Evolutionary conservation across 192 early-diverging fungal genomes (phyloP), one percentile per base, ranked within the genome.

Genomic region (Entrophospora sp.): DNA sequence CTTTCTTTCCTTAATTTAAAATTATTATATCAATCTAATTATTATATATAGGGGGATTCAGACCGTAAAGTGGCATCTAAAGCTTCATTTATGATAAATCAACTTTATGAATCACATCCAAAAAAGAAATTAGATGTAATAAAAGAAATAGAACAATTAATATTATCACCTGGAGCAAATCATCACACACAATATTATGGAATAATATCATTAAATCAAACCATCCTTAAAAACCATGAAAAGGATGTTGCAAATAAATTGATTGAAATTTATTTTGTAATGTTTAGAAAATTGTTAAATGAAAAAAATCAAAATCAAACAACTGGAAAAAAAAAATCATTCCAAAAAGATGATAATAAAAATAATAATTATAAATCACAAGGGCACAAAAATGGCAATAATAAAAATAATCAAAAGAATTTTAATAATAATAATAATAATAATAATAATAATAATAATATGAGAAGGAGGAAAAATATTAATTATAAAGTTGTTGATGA

Each of bases 101-200:
- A 89, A 68, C 73, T 97, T 63, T 80, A 96, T 43, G 69, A 78
- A 38, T 71, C 67, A 2, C 83, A 89, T 61, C 95, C 95, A 18
- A 84, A 80, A 69, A 96, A 96, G 93, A 94, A 87, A 69, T 79
- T 85, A 63, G 82, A 91, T 51, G 94, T 99, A 6, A 83, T 93
- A 46, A 77, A 83, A 30, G 93, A 94, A 63, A 77, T 95, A 14
- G 94, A 95, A 73, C 90, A 92, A 60, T 76, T 97, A 37, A 64
- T 97, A 56, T 80, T 94, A 73, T 83, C 87, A 60, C 79, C 85
- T 3, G 83, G 82, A 63, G 77, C 87, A 12, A 79, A 81, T 35
- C 83, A 89, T 58, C 86, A 91, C 34, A 89, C 96, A 51, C 84
- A 88, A 69, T 97, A 97, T 77, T 95, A 95, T 65, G 88, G 89